Conservation (phyloP, 2,329 filamentous ascomycete species). For the Aspergillus quadricinctus region DNA sequence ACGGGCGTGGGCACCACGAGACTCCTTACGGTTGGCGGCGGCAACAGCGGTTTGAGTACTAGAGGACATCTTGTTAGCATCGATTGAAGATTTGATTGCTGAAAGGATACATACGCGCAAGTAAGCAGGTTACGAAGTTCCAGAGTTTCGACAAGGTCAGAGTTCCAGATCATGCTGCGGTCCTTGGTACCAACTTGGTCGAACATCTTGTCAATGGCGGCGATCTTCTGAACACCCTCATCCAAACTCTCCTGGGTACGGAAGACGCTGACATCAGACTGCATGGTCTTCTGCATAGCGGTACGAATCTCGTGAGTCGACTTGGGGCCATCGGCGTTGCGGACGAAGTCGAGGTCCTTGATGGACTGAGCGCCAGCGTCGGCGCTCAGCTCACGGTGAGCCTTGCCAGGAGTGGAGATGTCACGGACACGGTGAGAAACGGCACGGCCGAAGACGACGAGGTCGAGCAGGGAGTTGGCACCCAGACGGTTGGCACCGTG, state of each 20-base stretch:
- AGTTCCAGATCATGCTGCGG: conserved; percentile 99
- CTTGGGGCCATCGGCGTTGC: conserved; percentile 79
- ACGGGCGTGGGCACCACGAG: conserved; percentile 91
- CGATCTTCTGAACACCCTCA: conserved; percentile 86
- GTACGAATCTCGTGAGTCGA: conserved; percentile 82
- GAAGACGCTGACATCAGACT: conserved; percentile 95
- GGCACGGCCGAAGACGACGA: conserved; percentile 95
- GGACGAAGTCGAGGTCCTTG: conserved; percentile 75
- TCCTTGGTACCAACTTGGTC: conserved; percentile 90
- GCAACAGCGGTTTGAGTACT: conserved; percentile 86
- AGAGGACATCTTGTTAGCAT: conserved; percentile 8
- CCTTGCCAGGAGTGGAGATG: conserved; percentile 78
- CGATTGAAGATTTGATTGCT: conserved; percentile 4
- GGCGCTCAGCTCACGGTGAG: conserved; percentile 72
- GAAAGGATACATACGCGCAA: conserved; percentile 69
- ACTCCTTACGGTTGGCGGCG: conserved; percentile 93
- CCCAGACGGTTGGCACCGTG: conserved; percentile 97
- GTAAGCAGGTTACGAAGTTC: conserved; percentile 94
- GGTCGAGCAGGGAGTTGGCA: conserved; percentile 95
- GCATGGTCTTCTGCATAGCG: conserved; percentile 97
- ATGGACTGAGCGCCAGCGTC: conserved; percentile 89
- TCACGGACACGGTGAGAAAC: conserved; percentile 96
- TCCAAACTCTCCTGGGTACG: conserved; percentile 89
- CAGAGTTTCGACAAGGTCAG: conserved; percentile 90
- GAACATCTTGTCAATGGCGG: conserved; percentile 75